Evolutionary conservation across 768 basidiomycete species (phyloP), one percentile per base, ranked within the genome.

Genomic region (Boletus coccyginus): DNA sequence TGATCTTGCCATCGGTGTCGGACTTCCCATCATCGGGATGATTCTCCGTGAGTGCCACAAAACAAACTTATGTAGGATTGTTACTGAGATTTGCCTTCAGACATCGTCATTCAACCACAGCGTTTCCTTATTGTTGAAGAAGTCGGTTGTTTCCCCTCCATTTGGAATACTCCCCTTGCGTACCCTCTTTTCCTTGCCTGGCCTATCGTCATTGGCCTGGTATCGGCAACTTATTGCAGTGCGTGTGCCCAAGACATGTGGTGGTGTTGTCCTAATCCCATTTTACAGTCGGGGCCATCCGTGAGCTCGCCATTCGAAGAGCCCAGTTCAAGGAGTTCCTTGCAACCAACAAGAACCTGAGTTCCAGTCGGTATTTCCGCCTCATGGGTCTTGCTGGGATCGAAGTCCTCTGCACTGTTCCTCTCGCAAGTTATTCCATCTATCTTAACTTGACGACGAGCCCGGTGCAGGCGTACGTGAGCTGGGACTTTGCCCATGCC

Each of bases 351-450:
- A 68, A 55, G 56, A 77, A 74, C 60, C 69, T 90, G 24, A 81
- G 70, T n/a, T 70, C 77, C 12, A 74, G 76, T 16, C 80, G 80
- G 1, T 90, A 87, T 66, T 67, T 89, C 43, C 82, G 88, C 0
- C 78, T 91, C 21, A 81, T 87, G 62, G 73, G 75, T 19, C 72
- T 90, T n/a, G 75, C 83, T 7, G 61, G 75, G 32, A 53, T 74
- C 0, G 77, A 86, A 36, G 73, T 84, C 56, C 7, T 77, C 12
- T 75, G 71, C 58, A 73, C 72, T 5, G 24, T 78, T 5, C 67
- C 59, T 62, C 67, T 53, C 69, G 74, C 61, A 70, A 75, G 29
- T 11, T 78, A 73, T 3, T 56, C 75, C 46, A 70, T 71, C 40
- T 68, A 77, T 32, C 70, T 77, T 60, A 74, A 72, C 45, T 3